Percentiles rank a stretch among this genome's conserved stretches.
These are phyloP conservation scores for Trametes versicolor DNA, from an alignment of 1,284 basidiomycete genomes.

Conservation along the genomic window DNA sequence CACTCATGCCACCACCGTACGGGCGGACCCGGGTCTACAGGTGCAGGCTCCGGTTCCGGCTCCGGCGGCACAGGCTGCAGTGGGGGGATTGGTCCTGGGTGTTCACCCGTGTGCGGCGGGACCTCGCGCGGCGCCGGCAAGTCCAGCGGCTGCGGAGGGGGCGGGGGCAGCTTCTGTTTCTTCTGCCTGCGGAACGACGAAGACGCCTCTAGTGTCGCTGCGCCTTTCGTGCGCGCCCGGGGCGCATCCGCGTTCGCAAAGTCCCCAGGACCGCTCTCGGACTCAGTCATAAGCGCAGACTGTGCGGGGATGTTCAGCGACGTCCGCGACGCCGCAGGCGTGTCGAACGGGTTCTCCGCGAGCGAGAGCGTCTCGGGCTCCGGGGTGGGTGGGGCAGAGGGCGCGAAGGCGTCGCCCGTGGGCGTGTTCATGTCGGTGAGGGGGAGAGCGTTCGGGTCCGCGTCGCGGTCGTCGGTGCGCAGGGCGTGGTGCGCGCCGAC, in stretches of 20 bases:
- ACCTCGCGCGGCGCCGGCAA: constrained; percentile 67
- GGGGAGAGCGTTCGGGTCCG: constrained; percentile 52
- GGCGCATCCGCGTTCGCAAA: constrained; percentile 1
- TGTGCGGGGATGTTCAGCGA: constrained; percentile 57
- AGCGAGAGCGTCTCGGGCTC: constrained; percentile 34
- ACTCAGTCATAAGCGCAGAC: constrained; percentile 45
- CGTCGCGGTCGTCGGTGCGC: constrained; percentile 44
- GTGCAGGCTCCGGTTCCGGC: constrained; percentile 44
- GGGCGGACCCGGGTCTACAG: constrained; percentile 20
- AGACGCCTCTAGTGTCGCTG: constrained; percentile 36
- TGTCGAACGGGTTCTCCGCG: constrained; percentile 59
- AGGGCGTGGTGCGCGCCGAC: constrained; percentile 47
- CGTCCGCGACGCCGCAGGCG: constrained; percentile 52
- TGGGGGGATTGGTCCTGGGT: constrained; percentile 53
- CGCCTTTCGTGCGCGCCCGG: constrained; percentile 15
- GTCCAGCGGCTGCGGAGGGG: constrained; percentile 63
- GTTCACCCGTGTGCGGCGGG: constrained; percentile 50
- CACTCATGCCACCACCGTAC: constrained; percentile 85
- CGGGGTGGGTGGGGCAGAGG: constrained; percentile 48
- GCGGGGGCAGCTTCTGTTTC: constrained; percentile 38
- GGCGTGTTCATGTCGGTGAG: constrained; percentile 60
- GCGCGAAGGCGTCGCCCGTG: constrained; percentile 19
- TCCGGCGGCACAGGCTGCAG: constrained; percentile 41
- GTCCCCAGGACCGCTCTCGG: constrained; percentile 33
- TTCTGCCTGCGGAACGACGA: constrained; percentile 23